Evolutionary conservation across 257 asterid genomes (phyloP).

Genomic region (Scutellaria minor): DNA sequence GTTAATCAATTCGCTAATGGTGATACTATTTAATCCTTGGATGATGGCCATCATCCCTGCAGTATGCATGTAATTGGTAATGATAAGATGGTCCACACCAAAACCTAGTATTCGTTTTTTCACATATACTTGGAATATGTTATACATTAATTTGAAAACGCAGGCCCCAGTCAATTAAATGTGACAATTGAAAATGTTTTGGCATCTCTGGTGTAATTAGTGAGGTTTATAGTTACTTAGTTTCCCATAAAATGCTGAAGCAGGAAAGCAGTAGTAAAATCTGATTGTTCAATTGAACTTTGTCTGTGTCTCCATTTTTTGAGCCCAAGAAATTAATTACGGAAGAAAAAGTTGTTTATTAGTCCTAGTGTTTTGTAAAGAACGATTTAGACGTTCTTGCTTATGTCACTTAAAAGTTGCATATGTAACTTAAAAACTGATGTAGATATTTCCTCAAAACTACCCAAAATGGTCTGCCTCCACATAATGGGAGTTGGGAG

Average conservation of each 20-base stretch:
- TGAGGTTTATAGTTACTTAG: conserved; percentile 11
- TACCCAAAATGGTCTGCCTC: not conserved
- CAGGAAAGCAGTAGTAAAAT: conserved; percentile 4
- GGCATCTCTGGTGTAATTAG: conserved; percentile 4
- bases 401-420: not conserved
- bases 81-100: not conserved
- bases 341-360: not conserved
- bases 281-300: not conserved
- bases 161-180: conserved; percentile 1
- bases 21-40: conserved; percentile 15
- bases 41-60: not conserved
- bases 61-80: conserved; percentile 13
- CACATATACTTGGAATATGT: not conserved
- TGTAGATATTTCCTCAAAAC: not conserved
- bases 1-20: conserved; percentile 5
- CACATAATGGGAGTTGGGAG: conserved; percentile 10
- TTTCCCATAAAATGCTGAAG: conserved; percentile 16
- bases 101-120: conserved; percentile 4
- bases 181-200: conserved; percentile 5
- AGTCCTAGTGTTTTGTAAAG: not conserved
- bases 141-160: conserved; percentile 14
- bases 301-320: not conserved
- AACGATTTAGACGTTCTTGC: not conserved
- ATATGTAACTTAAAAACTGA: not conserved
- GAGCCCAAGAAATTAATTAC: conserved; percentile 9